Base-by-base conservation (phyloP, 148 eudicot genomes). In the Nepenthes gracilis region DNA sequence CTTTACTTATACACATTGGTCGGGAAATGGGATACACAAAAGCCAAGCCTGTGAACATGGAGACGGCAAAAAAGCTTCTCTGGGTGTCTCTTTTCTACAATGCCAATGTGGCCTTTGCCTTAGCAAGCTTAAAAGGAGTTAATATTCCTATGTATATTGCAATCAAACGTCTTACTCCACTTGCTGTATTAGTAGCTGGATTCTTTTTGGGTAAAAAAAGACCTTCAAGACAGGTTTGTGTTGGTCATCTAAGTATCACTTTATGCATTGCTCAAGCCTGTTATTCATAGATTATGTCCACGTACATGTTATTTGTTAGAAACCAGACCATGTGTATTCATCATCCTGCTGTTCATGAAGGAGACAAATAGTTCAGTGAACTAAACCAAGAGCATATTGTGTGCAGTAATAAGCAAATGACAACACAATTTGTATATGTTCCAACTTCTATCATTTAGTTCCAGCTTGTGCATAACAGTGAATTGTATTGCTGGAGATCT, bases 61-160 rank as follows among this genome's bases (percentile, higher is more conserved):
- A 59, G 63, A 84, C 97, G 14, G 97, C 99, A 4, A 89, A 86
- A 73, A 93, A 81, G 60, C 99, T 93, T 61, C 43, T 89, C 35
- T 73, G 85, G 62, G 97, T 93, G 65, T 93, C 99, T 2, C 80
- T 93, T 64, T 93, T 93, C 73, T 93, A 93, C 74, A 93, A 89
- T 77, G 99, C 95, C 54, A 93, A 89, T 78, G 99, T 89, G 60
- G 99, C 85, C 48, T 93, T 86, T 81, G 99, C 96, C 71, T 86
- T 93, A 61, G 96, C 97, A 55, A 93, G 99, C 71, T 77, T 93
- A 80, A 93, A 93, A 88, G 97, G 99, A 62, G 96, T 93, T 55
- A 93, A 93, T 75, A 86, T 93, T 58, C 99, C 99, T 1, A 93
- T 89, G 99, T 93, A 93, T 67, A 93, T 93, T 72, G 98, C 98